Conservation (phyloP, 2,329 filamentous ascomycete species). For the Aspergillus hiratsukae region DNA sequence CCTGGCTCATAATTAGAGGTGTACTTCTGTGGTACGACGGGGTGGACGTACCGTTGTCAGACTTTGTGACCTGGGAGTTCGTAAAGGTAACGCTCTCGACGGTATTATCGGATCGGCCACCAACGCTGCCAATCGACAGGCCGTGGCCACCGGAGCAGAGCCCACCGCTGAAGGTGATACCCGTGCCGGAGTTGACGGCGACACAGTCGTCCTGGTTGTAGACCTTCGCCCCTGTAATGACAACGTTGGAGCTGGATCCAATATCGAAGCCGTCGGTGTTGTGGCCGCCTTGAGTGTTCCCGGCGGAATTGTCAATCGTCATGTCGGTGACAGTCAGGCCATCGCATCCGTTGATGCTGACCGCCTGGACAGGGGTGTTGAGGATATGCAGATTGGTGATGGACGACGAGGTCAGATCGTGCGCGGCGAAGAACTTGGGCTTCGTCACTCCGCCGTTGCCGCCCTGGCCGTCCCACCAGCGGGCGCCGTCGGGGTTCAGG, state of each 20-base stretch:
- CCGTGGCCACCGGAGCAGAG: slow-evolving; percentile 39
- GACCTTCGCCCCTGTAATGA: slow-evolving; percentile 50
- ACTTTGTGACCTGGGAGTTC: slow-evolving; percentile 46
- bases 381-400: slow-evolving; percentile 29
- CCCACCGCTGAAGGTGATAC: slow-evolving; percentile 45
- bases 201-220: slow-evolving; percentile 62
- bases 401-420: slow-evolving; percentile 24
- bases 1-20: neutral
- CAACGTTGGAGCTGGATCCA: slow-evolving; percentile 46
- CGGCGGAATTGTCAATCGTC: slow-evolving; percentile 55
- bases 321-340: slow-evolving; percentile 49
- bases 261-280: slow-evolving; percentile 61
- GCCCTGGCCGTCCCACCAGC: slow-evolving; percentile 61
- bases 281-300: slow-evolving; percentile 40
- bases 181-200: slow-evolving; percentile 51
- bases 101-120: slow-evolving; percentile 48
- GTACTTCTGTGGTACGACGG: neutral
- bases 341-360: slow-evolving; percentile 41
- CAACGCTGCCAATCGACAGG: slow-evolving; percentile 36
- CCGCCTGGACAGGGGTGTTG: slow-evolving; percentile 34
- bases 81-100: slow-evolving; percentile 50
- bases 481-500: slow-evolving; percentile 54
- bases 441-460: slow-evolving; percentile 58
- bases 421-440: slow-evolving; percentile 59
- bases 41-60: slow-evolving; percentile 19